Evolutionary conservation across 2,329 filamentous ascomycete genomes (phyloP), one percentile per base, ranked within the genome.

Genomic region (Pseudonectria foliicola): DNA sequence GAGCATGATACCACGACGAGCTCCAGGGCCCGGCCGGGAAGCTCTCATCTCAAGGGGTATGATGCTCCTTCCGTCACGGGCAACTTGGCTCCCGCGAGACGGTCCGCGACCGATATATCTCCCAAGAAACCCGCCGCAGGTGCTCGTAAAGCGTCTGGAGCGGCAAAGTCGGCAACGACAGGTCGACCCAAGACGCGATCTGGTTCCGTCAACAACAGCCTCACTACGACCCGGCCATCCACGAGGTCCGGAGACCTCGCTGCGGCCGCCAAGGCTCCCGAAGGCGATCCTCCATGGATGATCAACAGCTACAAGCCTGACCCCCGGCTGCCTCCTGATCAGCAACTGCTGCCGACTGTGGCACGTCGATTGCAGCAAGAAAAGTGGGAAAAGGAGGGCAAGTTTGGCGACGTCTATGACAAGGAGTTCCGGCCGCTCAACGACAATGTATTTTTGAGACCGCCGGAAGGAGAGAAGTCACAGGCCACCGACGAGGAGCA

Each of bases 241-340:
- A 85, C 80, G 1, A 70, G 78, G 40, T 77, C 76, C 6, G 79
- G 78, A 13, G 75, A 75, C 38, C 46, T 71, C 21, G 59, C 64
- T 27, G 52, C 62, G 23, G 56, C 50, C 59, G 53, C 59, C 70
- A 76, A 86, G 54, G 76, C 80, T 27, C 89, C 89, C 1, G 92
- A 96, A 66, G 92, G 92, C 13, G 90, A 96, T 35, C 88, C 92
- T 8, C 92, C 92, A 33, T 98, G 92, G 92, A 76, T 96, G 62
- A 77, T 92, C 29, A 85, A 84, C 14, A 87, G 94, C 62, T 98
- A 95, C 62, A 94, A 93, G 54, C 92, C 92, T 1, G 92, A 98
- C 56, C 92, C 92, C 21, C 82, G 88, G 41, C 69, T 98, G 24
- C 92, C 92, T 6, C 92, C 88, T 0, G 92, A 98, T 43, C 85